Base-by-base conservation (phyloP, 192 early-diverging fungal genomes). In the Coemansia sp. region DNA sequence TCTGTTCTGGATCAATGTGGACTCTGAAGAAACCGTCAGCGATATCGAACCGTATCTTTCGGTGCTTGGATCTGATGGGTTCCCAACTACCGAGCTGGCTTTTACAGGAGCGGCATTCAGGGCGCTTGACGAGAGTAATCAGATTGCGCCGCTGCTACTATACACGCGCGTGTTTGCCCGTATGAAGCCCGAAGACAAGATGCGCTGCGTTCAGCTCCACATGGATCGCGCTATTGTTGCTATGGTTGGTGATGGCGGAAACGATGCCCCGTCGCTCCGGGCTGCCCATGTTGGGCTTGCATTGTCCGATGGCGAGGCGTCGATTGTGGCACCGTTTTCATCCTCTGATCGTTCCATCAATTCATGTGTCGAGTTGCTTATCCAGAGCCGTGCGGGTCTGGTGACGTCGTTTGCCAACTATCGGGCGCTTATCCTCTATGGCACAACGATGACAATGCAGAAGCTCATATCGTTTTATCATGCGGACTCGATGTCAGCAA, bases 231-330 rank as follows among this genome's bases (percentile, higher is more conserved):
- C 81, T 16, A 86, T 92, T 56, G 88, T 88, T 9, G 89, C 86
- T 34, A 93, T 93, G 92, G 89, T 88, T 72, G 92, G 92, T 52
- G 92, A 93, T 58, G 92, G 92, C 67, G 90, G 89, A 41, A 93
- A 93, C 65, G 92, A 93, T 68, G 88, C 88, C 60, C 89, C 89
- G 25, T 90, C 92, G n/a, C 75, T 93, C 54, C 88, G 90, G 51
- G 89, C 90, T 9, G 85, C 90, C 10, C 92, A 93, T 55, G 90
- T 86, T 50, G 92, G 92, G 47, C 70, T 93, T 28, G 92, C 92
- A 4, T 75, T 93, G 26, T 90, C 89, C 34, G 89, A 90, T 53
- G 86, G 90, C 31, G 90, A 91, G 60, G 86, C 89, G 2, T 89
- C 89, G 5, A 91, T 93, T 69, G 92, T 93, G 0, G 86, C 92